Conservation (phyloP, 495 filamentous ascomycete genomes). For the Hyaloscypha variabilis region DNA sequence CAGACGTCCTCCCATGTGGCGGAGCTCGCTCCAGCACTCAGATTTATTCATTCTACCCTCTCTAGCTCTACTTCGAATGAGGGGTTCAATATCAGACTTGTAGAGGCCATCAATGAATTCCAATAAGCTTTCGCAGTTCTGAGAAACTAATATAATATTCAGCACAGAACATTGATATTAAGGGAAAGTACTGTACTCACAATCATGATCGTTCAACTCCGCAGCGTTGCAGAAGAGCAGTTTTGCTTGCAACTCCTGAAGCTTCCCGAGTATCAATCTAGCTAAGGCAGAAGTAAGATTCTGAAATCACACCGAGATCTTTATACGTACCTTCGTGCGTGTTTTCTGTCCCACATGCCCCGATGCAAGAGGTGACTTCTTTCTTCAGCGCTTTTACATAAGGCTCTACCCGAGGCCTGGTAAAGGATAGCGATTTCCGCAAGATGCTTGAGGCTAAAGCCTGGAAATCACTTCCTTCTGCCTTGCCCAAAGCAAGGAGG, state of each 20-base stretch:
- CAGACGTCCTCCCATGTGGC: constrained; percentile 25
- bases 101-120: constrained; percentile 1
- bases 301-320: neutral
- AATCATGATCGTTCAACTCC: constrained; percentile 9
- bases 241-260: constrained; percentile 7
- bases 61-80: constrained; percentile 10
- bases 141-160: constrained; percentile 6
- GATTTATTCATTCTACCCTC: constrained; percentile 4
- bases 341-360: constrained; percentile 3
- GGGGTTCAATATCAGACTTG: constrained; percentile 3
- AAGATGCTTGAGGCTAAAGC: neutral
- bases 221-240: neutral
- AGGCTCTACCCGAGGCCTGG: neutral
- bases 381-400: constrained; percentile 8
- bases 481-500: constrained; percentile 1
- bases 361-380: constrained; percentile 4
- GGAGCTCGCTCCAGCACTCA: constrained; percentile 21
- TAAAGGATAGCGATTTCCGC: constrained; percentile 10
- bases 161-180: neutral
- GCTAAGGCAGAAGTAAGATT: constrained; percentile 2
- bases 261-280: constrained; percentile 2
- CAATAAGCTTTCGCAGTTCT: constrained; percentile 9
- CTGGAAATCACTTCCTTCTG: neutral
- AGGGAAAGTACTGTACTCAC: constrained; percentile 18
- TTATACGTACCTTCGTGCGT: constrained; percentile 10